These are phyloP conservation scores for Kwoniella europaea DNA, from an alignment of 768 basidiomycete genomes.

Conservation along the genomic window DNA sequence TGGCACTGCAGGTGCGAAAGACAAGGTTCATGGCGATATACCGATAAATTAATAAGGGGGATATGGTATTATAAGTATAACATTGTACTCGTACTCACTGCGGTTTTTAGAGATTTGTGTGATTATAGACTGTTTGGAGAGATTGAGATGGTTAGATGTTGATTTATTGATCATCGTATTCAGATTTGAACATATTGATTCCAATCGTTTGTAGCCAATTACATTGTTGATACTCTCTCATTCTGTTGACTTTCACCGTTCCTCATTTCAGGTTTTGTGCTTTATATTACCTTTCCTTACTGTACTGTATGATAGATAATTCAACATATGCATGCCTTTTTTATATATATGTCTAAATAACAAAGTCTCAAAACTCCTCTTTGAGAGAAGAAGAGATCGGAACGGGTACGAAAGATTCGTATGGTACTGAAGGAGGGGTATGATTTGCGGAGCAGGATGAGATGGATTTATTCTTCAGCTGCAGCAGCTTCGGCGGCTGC, in stretches of 20 bases:
- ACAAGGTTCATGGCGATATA: constrained; percentile 9
- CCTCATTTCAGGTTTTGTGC: background rate
- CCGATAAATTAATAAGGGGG: background rate
- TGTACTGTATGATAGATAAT: background rate
- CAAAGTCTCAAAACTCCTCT: too few species aligned
- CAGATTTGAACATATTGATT: background rate
- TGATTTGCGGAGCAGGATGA: background rate
- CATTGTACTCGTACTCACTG: background rate
- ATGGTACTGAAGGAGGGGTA: background rate
- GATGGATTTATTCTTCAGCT: constrained; percentile 48
- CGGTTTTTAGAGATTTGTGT: background rate
- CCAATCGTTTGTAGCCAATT: background rate
- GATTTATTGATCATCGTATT: background rate
- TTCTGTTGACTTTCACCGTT: background rate
- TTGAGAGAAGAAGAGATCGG: too few species aligned
- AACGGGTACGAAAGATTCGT: background rate
- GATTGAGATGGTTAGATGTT: background rate
- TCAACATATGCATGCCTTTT: constrained; percentile 2
- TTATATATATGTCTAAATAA: background rate
- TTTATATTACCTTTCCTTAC: background rate
- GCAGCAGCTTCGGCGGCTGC: constrained; percentile 59
- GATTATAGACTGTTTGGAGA: background rate
- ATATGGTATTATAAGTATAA: background rate
- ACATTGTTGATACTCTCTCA: background rate
- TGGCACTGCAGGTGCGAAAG: constrained; percentile 4